A percentile compares a stretch with the other conserved stretches of the same genome.
phyloP scores from a whole-genome alignment of 2,329 filamentous ascomycete species.

The Trichoderma endophyticum region DNA sequence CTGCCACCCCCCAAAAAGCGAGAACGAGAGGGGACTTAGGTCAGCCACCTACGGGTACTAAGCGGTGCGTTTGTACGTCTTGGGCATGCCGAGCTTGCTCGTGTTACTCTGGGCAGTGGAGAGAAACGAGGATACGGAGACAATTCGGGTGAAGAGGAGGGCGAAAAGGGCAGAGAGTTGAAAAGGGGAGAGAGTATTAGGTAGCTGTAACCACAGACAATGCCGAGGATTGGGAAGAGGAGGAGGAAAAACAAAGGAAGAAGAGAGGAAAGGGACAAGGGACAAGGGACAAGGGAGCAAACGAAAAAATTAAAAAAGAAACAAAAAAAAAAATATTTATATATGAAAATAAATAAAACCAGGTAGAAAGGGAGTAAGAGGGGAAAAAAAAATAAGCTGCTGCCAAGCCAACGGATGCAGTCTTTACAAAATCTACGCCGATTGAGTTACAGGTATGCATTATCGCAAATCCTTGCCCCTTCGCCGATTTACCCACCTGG shows the following conservation, averaged over 20 bases:
- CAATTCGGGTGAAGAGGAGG: neutral
- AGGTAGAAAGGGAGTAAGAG: neutral
- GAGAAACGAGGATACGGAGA: neutral
- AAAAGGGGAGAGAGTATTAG: too few species aligned
- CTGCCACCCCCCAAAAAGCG: neutral
- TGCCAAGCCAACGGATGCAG: neutral
- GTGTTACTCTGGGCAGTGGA: neutral
- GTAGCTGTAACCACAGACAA: neutral
- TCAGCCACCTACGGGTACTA: neutral
- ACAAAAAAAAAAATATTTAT: neutral
- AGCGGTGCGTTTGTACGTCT: neutral
- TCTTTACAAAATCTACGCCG: neutral
- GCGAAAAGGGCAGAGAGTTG: neutral
- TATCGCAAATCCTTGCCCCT: neutral
- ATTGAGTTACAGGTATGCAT: neutral
- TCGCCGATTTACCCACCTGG: constrained; percentile 7
- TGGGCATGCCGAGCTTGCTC: neutral
- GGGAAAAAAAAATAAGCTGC: neutral
- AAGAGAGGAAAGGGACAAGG: neutral
- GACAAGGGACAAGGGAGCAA: neutral
- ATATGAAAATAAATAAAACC: neutral
- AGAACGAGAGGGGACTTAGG: neutral
- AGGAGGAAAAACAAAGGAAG: neutral
- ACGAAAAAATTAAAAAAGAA: neutral
- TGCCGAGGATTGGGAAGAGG: neutral